A percentile compares a stretch with the other conserved stretches of the same genome.
phyloP scores from a whole-genome alignment of 768 basidiomycete genomes.

The Ephemerocybe angulata region DNA sequence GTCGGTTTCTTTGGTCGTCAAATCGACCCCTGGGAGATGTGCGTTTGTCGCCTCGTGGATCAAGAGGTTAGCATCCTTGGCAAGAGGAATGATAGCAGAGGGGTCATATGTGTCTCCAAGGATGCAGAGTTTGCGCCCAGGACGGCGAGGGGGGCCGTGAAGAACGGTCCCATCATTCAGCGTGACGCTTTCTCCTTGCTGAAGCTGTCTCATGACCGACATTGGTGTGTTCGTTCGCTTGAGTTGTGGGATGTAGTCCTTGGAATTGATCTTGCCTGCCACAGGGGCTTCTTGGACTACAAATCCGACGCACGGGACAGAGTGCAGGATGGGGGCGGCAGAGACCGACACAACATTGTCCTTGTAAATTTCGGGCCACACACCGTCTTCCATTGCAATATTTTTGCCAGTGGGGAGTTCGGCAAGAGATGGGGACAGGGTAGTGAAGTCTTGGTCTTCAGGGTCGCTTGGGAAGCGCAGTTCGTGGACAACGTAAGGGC shows the following conservation, averaged over 20 bases:
- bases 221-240: constrained; percentile 68
- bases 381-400: constrained; percentile 53
- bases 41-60: constrained; percentile 93
- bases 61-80: constrained; percentile 64
- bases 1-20: constrained; percentile 54
- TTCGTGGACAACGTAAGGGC: constrained; percentile 80
- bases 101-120: constrained; percentile 86
- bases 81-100: constrained; percentile 57
- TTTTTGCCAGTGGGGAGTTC: constrained; percentile 64
- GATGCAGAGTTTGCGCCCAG: constrained; percentile 74
- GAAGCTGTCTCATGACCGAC: constrained; percentile 61
- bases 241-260: constrained; percentile 62
- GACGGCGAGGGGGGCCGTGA: constrained; percentile 58
- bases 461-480: constrained; percentile 64
- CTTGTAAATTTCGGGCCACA: constrained; percentile 65
- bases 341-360: constrained; percentile 58
- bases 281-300: constrained; percentile 67
- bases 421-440: constrained; percentile 42
- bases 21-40: constrained; percentile 64
- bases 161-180: constrained; percentile 73
- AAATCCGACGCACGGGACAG: constrained; percentile 79
- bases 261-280: constrained; percentile 73
- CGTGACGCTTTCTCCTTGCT: constrained; percentile 57
- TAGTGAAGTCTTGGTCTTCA: constrained; percentile 43
- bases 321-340: constrained; percentile 76